A percentile compares a stretch with the other conserved stretches of the same genome.
Conservation (phyloP, 495 filamentous ascomycete species). For the Chaetomidium leptoderma region DNA sequence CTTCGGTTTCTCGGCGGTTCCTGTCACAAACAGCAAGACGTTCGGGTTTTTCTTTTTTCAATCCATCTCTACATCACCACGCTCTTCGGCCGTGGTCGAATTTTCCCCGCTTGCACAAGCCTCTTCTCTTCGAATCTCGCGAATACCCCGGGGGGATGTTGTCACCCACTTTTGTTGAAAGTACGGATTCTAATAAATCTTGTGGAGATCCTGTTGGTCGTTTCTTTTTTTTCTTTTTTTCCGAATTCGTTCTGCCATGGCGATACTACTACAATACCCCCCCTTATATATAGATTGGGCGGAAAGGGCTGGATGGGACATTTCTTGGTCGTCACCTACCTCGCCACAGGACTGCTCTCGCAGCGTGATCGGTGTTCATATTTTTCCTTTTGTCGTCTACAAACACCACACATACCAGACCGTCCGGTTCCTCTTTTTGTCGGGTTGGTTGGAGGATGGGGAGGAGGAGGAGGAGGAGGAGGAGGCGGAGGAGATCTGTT, state of each 20-base stretch:
- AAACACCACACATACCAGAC: not conserved
- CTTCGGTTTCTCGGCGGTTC: constrained; percentile 4
- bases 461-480: not conserved
- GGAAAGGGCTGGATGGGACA: constrained; percentile 4
- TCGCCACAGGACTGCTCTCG: not conserved
- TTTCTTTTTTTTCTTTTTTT: constrained; percentile 10
- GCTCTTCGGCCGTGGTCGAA: constrained; percentile 8
- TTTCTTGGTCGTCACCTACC: not conserved
- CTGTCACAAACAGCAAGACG: not conserved
- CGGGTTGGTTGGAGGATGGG: not conserved
- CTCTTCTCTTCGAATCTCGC: constrained; percentile 15
- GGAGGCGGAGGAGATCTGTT: not conserved
- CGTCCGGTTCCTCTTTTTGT: no score
- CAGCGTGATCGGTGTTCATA: not conserved
- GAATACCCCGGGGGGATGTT: constrained; percentile 18
- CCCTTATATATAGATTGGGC: constrained; percentile 17
- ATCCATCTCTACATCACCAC: not conserved
- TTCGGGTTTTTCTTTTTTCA: not conserved
- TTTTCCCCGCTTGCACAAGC: not conserved
- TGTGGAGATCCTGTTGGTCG: no score
- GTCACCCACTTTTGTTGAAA: constrained; percentile 3
- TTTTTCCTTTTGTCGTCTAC: constrained; percentile 4
- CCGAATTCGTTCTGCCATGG: constrained; percentile 6
- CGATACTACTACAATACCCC: constrained; percentile 16
- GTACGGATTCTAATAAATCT: constrained; percentile 17